Evolutionary conservation across 148 eudicot genomes (phyloP).

Genomic region (Arctostaphylos glauca): DNA sequence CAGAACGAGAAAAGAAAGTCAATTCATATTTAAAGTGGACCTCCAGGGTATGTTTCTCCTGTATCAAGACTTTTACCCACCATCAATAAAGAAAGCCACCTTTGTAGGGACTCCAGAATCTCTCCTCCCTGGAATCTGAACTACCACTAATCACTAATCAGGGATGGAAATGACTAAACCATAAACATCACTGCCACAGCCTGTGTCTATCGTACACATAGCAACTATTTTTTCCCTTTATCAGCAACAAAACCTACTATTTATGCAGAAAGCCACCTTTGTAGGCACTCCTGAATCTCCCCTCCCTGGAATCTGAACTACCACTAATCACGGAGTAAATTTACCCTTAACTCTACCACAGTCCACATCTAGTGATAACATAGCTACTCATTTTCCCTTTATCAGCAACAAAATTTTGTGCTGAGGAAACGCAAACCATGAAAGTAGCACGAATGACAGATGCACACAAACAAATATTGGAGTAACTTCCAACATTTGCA

Average conservation of each 20-base stretch:
- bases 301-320: too few relatives aligned
- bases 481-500: too few relatives aligned
- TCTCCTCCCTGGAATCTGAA: background rate
- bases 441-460: background rate
- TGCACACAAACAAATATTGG: background rate
- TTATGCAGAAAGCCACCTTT: too few relatives aligned
- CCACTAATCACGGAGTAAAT: too few relatives aligned
- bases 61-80: background rate
- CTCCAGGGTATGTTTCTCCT: background rate
- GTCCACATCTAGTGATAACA: too few relatives aligned
- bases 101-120: background rate
- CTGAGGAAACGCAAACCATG: background rate
- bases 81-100: background rate
- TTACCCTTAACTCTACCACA: too few relatives aligned
- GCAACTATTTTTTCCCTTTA: background rate
- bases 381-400: background rate
- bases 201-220: background rate
- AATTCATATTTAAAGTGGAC: background rate
- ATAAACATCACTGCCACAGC: background rate
- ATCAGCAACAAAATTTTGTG: background rate
- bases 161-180: background rate
- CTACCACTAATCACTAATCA: background rate
- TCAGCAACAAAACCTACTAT: background rate
- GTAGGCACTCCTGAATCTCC: too few relatives aligned
- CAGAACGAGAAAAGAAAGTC: background rate